Percentiles rank a stretch among this genome's conserved stretches.
Conservation (phyloP, 129 eudicot genomes). For the Helianthus tuberosus region DNA sequence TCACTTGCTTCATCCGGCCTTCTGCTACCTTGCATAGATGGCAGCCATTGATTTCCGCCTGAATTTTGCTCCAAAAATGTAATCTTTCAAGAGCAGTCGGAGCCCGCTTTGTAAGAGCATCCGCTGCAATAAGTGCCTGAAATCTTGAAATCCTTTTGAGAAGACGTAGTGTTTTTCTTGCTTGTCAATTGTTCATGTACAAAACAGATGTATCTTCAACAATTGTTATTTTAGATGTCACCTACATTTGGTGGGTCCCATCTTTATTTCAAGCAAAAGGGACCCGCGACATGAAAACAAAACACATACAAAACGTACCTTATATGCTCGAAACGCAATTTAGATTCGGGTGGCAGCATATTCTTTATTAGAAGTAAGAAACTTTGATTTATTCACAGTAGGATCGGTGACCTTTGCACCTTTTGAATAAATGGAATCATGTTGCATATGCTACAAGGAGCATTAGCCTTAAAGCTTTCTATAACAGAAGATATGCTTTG, state of each 20-base stretch:
- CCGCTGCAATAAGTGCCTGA: slow-evolving; percentile 28
- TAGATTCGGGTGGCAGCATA: slow-evolving; percentile 50
- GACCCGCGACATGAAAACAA: not conserved
- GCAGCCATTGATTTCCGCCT: slow-evolving; percentile 45
- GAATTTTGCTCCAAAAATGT: slow-evolving; percentile 61
- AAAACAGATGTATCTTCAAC: slow-evolving; percentile 7
- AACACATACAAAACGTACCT: slow-evolving; percentile 31
- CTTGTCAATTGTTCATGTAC: slow-evolving; percentile 33
- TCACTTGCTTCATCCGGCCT: slow-evolving; percentile 39
- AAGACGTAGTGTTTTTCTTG: slow-evolving; percentile 43
- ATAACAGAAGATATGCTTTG: not conserved
- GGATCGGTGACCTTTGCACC: slow-evolving; percentile 17
- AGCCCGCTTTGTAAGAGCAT: slow-evolving; percentile 38
- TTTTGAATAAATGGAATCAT: slow-evolving; percentile 24
- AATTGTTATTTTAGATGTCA: not conserved
- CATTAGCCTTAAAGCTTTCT: not conserved
- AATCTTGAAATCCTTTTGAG: slow-evolving; percentile 37
- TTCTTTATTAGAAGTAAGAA: slow-evolving; percentile 19
- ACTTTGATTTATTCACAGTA: not conserved
- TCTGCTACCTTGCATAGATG: slow-evolving; percentile 44
- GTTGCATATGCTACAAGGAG: slow-evolving; percentile 17
- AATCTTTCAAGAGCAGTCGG: slow-evolving; percentile 39
- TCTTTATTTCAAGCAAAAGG: not conserved
- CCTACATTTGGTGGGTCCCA: not conserved
- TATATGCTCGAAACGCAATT: slow-evolving; percentile 51